These are phyloP conservation scores for Penicillium roqueforti DNA, from an alignment of 495 filamentous ascomycete species.

Conservation along the genomic window DNA sequence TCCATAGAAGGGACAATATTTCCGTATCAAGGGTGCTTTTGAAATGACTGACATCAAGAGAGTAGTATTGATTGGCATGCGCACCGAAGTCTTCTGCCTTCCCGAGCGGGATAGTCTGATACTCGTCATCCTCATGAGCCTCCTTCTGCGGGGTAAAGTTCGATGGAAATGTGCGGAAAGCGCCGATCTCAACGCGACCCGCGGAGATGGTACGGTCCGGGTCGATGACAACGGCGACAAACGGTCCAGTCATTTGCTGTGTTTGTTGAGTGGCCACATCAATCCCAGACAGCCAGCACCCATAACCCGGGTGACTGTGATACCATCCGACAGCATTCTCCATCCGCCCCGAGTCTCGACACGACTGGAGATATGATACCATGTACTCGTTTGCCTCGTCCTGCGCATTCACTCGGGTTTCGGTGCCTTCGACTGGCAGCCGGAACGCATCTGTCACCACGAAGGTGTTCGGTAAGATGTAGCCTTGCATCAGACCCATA, in stretches of 20 bases:
- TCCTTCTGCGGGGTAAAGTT: slow-evolving; percentile 59
- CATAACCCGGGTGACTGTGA: slow-evolving; percentile 95
- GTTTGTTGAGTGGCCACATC: slow-evolving; percentile 83
- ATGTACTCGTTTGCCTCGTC: slow-evolving; percentile 97
- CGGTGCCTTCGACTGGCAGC: slow-evolving; percentile 94
- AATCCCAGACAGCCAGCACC: slow-evolving; percentile 96
- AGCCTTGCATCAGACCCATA: slow-evolving; percentile 99
- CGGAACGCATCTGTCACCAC: slow-evolving; percentile 93
- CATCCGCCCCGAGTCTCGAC: slow-evolving; percentile 67
- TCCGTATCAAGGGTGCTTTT: slow-evolving; percentile 85
- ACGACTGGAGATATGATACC: slow-evolving; percentile 72
- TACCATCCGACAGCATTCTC: slow-evolving; percentile 99
- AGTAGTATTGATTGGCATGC: slow-evolving; percentile 83
- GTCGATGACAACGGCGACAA: slow-evolving; percentile 94
- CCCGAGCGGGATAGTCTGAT: slow-evolving; percentile 69
- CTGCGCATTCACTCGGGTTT: slow-evolving; percentile 94
- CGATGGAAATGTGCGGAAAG: slow-evolving; percentile 87
- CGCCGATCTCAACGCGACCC: slow-evolving; percentile 95
- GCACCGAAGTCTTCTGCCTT: slow-evolving; percentile 98
- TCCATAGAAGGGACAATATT: slow-evolving; percentile 88
- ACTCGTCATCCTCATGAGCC: slow-evolving; percentile 44
- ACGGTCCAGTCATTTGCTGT: slow-evolving; percentile 88
- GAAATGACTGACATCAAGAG: slow-evolving; percentile 86
- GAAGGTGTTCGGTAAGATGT: slow-evolving; percentile 73
- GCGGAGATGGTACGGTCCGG: slow-evolving; percentile 93